Base-by-base conservation (phyloP, 371 early-diverging fungal genomes). In the Syncephalastrum contaminatum region DNA sequence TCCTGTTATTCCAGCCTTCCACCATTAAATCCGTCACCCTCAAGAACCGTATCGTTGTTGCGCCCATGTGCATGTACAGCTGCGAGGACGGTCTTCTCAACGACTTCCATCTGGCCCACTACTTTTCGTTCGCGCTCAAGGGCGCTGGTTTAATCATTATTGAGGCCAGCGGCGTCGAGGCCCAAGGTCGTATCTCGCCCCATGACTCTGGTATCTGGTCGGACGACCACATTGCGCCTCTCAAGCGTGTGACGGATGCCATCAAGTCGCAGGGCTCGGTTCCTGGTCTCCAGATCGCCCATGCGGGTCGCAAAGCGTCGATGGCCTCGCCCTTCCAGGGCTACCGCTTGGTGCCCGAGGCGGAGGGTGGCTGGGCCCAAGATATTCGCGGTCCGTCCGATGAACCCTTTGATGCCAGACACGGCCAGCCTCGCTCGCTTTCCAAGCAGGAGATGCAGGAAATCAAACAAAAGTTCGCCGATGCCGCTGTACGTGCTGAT, bases 291-390 rank as follows among this genome's bases (percentile, higher is more conserved):
- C 95, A 95, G 58, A 62, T 95, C 3, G 89, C 83, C 0, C 95
- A 94, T 59, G 88, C 90, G 13, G 95, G 95, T 6, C 76, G 93
- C 48, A 92, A 93, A 59, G 85, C 89, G 2, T 86, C 85, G 10
- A 81, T 77, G 27, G 64, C 69, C 22, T 73, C 88, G 0, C 76
- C 80, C 15, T 60, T 60, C 60, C 43, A 66, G 51, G 55, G 67
- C 1, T 69, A 72, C 6, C 36, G 66, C 16, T 40, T 77, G 12
- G 72, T 73, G 2, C 27, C 69, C 0, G 48, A 45, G 1, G 80
- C 74, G 43, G 75, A 84, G 24, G 87, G 87, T 21, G 93, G 92
- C 8, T 93, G 94, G 94, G 81, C 83, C 4, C 77, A 87, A 12
- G 77, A 88, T 60, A 87, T 93, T 6, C 75, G 84, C 10, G 92